Percentiles rank a stretch among this genome's conserved stretches.
Evolutionary conservation across 768 basidiomycete species (phyloP).

Genomic region (Rhizopogon sp.): DNA sequence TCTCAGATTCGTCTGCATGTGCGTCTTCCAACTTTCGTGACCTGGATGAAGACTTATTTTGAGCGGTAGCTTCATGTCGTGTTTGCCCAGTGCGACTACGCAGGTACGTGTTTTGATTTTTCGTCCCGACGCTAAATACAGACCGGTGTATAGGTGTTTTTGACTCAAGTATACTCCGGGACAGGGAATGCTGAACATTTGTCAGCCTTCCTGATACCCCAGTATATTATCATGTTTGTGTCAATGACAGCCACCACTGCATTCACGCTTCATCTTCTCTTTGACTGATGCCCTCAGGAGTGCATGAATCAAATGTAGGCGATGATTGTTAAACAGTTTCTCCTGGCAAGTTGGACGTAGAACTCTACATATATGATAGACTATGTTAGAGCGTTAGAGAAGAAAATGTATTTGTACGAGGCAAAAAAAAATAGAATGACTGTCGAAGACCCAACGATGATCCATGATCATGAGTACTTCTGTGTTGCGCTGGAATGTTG

Average conservation of each 20-base stretch:
- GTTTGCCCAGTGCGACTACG: constrained; percentile 55
- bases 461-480: too few relatives aligned
- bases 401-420: not conserved
- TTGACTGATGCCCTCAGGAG: constrained; percentile 12
- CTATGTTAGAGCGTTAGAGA: not conserved
- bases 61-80: constrained; percentile 46
- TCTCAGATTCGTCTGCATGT: constrained; percentile 67
- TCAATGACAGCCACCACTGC: constrained; percentile 34
- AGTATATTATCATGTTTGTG: constrained; percentile 36
- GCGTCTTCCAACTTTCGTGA: constrained; percentile 18
- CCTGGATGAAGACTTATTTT: not conserved
- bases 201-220: constrained; percentile 59
- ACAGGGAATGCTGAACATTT: constrained; percentile 61
- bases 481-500: too few relatives aligned
- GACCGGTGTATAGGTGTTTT: constrained; percentile 38
- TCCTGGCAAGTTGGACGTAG: not conserved
- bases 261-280: constrained; percentile 31
- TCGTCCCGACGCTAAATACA: not conserved
- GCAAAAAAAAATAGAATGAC: not conserved
- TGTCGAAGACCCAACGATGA: too few relatives aligned
- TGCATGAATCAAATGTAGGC: not conserved
- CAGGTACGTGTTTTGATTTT: constrained; percentile 34
- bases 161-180: constrained; percentile 64
- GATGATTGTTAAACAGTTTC: not conserved
- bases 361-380: not conserved